Evolutionary conservation across 768 basidiomycete genomes (phyloP).

Genomic region (Phylloporus sp.): DNA sequence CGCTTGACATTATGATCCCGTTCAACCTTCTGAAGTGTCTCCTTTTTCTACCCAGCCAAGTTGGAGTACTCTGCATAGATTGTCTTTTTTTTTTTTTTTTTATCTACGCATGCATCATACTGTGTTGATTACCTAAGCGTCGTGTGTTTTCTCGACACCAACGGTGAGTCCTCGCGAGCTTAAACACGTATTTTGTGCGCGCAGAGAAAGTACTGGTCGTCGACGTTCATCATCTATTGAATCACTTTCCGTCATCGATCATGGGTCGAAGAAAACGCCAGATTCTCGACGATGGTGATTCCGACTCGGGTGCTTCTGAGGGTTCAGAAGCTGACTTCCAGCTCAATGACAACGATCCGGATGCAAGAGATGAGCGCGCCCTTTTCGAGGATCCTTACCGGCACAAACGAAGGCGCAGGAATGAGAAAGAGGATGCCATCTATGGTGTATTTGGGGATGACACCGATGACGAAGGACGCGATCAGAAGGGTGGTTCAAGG

Average conservation of each 20-base stretch:
- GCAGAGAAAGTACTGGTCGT: constrained; percentile 3
- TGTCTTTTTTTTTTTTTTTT: too few relatives aligned
- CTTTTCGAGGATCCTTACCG: constrained; percentile 77
- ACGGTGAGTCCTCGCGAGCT: constrained; percentile 11
- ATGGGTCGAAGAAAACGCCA: constrained; percentile 80
- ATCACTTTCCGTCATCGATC: neutral
- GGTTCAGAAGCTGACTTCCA: constrained; percentile 52
- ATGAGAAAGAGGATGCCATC: constrained; percentile 67
- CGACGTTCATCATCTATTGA: neutral
- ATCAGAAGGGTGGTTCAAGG: constrained; percentile 21
- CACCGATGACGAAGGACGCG: constrained; percentile 56
- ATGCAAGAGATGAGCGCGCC: constrained; percentile 66
- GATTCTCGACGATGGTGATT: constrained; percentile 68
- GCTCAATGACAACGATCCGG: constrained; percentile 50
- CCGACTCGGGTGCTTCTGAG: constrained; percentile 68
- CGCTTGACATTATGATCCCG: neutral
- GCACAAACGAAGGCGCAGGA: constrained; percentile 60
- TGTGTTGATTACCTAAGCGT: constrained; percentile 16
- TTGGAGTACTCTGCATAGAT: constrained; percentile 42
- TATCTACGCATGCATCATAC: constrained; percentile 18
- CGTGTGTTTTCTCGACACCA: too few relatives aligned
- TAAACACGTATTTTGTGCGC: neutral
- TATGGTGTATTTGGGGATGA: constrained; percentile 75
- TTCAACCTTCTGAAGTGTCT: neutral
- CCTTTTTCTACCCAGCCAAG: constrained; percentile 30